Conservation (phyloP, 2,329 filamentous ascomycete genomes). For the Didymella glomerata region DNA sequence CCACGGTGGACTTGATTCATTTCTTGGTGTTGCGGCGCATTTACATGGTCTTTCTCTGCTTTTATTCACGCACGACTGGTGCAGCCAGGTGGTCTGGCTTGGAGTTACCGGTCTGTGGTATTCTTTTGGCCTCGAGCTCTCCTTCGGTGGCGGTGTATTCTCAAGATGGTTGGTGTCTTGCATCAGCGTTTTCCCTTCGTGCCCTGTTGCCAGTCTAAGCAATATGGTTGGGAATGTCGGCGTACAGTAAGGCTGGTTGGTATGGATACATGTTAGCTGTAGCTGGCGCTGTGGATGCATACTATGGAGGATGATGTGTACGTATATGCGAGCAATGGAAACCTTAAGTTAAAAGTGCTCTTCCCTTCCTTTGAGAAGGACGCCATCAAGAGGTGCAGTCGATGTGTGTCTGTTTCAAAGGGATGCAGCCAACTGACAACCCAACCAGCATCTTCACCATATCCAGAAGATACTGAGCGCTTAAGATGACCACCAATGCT, state of each 20-base stretch:
- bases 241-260: conserved; percentile 16
- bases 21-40: conserved; percentile 34
- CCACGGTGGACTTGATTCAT: conserved; percentile 34
- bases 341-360: conserved; percentile 1
- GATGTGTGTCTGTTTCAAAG: too few species aligned
- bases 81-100: conserved; percentile 17
- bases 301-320: conserved; percentile 6
- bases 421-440: too few species aligned
- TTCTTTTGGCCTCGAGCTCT: conserved; percentile 10
- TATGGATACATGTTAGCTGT: conserved; percentile 10
- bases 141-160: conserved; percentile 20
- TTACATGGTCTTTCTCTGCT: conserved; percentile 10
- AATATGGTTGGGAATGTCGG: conserved; percentile 16
- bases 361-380: background rate
- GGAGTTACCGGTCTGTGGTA: conserved; percentile 20
- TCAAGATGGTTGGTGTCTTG: conserved; percentile 14
- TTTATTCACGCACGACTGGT: conserved; percentile 18
- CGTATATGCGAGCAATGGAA: conserved; percentile 22
- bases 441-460: too few species aligned
- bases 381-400: too few species aligned
- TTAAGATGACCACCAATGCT: too few species aligned
- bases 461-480: too few species aligned
- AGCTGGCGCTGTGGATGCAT: conserved; percentile 18
- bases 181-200: conserved; percentile 18
- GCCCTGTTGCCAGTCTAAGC: conserved; percentile 23